A percentile compares a stretch with the other conserved stretches of the same genome.
phyloP scores from a whole-genome alignment of 495 filamentous ascomycete genomes.

The Penicillium canescens region DNA sequence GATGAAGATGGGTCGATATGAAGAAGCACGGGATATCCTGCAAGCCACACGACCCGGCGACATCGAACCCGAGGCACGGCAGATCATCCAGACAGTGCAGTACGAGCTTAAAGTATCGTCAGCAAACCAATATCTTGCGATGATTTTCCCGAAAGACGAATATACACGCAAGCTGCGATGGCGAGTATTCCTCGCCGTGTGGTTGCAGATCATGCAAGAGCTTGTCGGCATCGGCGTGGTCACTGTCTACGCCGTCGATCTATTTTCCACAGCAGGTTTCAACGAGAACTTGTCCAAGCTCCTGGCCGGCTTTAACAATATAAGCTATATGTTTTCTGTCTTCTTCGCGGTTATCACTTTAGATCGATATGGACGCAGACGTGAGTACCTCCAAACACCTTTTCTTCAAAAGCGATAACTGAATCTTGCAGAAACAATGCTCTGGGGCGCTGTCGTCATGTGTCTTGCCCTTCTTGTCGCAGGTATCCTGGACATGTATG shows the following conservation, averaged over 20 bases:
- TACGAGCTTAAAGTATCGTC: slow-evolving; percentile 15
- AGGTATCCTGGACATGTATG: not conserved
- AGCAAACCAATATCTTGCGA: slow-evolving; percentile 1
- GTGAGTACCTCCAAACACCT: not conserved
- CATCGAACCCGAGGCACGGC: slow-evolving; percentile 9
- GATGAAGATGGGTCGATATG: slow-evolving; percentile 46
- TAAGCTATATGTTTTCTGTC: not conserved
- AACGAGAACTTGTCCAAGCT: not conserved
- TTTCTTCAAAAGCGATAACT: not conserved
- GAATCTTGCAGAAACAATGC: not conserved
- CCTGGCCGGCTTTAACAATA: not conserved
- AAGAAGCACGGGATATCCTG: slow-evolving; percentile 54
- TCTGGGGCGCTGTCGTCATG: not conserved
- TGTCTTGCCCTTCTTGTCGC: not conserved
- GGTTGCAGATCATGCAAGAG: not conserved
- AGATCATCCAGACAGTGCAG: not conserved
- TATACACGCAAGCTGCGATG: not conserved
- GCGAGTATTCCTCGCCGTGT: not conserved
- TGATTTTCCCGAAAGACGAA: not conserved
- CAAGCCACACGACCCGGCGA: slow-evolving; percentile 26
- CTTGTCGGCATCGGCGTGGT: not conserved
- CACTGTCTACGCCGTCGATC: not conserved
- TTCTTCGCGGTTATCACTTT: not conserved
- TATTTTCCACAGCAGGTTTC: not conserved
- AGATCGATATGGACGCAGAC: not conserved